Evolutionary conservation across 345 rosid genomes (phyloP), one percentile per base, ranked within the genome.

Genomic region (Aegle marmelos): DNA sequence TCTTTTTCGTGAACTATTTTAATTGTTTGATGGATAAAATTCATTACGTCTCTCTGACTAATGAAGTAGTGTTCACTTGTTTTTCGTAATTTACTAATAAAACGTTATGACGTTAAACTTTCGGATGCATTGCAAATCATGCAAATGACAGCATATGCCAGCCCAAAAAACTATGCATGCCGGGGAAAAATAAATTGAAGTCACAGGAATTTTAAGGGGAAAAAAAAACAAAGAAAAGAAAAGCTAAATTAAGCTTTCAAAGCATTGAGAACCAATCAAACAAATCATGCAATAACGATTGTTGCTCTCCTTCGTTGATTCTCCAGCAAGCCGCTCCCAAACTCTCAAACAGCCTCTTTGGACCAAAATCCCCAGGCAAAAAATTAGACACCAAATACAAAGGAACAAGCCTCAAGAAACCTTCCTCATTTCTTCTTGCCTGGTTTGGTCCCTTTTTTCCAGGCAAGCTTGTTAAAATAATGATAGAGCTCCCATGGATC

Each of bases 361-460:
- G 33, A 54, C 8, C 30, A 62, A 31, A 64, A 79, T 82, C 79
- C 67, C 22, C 57, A 16, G 7, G 5, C 19, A 17, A 53, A 79
- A 84, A 84, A 31, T 83, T 73, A 80, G 83, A 74, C 68, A 58
- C 39, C 41, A 69, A 77, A 76, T 75, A 75, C 50, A 64, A 72
- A 58, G 75, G 60, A 68, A 54, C n/a, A 71, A 60, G 61, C 53
- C 28, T 48, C 31, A 69, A 27, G 83, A 79, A 81, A 79, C 67
- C 5, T 70, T 77, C 61, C 76, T 71, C 84, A 75, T 80, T 81
- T 82, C 80, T 80, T 83, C 86, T 87, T 84, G 85, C 79, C 86
- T 86, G 88, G 88, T 86, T 83, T 81, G 69, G 76, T 76, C 82
- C 87, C 79, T 53, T 41, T 66, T 31, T 68, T 79, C 82, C 79